Evolutionary conservation across 2,329 filamentous ascomycete species (phyloP), one percentile per base, ranked within the genome.

Genomic region (Epichloe sibirici): DNA sequence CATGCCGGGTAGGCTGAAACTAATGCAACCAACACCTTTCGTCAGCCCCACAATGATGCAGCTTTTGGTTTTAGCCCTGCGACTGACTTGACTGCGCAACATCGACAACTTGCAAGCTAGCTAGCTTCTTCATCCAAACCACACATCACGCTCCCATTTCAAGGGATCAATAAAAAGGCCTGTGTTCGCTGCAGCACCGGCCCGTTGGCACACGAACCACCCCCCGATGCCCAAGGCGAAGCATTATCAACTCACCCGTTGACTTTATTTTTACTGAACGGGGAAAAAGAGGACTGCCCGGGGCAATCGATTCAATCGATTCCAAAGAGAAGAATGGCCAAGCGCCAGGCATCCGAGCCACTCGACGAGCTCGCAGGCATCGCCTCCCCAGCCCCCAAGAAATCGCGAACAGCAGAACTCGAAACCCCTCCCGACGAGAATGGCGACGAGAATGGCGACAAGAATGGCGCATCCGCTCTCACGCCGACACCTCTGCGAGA

Each of bases 261-360:
- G 23, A 23, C 23, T 23, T 4, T 23, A 23, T 23, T 23, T 23
- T 23, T 4, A 23, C 3, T 23, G 23, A 23, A 23, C 23, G 23
- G 23, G 23, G 23, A 23, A 23, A 23, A 23, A 23, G 23, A 23
- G 23, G 23, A 23, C 23, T 4, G 17, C 17, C 17, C 17, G 2
- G 23, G 23, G 23, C 23, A 23, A 23, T 23, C 23, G 23, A 23
- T 21, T 21, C 17, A 21, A 21, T 21, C 17, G 17, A 21, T 21
- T 2, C 17, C 17, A 42, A 4, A 42, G 4, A 31, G 4, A 31
- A 42, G 28, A 21, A 71, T 71, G 73, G 68, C 70, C 51, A 83
- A 85, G 69, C 75, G 81, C 55, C 75, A 76, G 53, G 81, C 81
- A 52, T 74, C 76, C 34, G 79, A 83, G 64, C 71, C 78, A 43